These are phyloP conservation scores for Pseudogymnoascus destructans DNA, from an alignment of 2,329 filamentous ascomycete genomes.

Conservation along the genomic window DNA sequence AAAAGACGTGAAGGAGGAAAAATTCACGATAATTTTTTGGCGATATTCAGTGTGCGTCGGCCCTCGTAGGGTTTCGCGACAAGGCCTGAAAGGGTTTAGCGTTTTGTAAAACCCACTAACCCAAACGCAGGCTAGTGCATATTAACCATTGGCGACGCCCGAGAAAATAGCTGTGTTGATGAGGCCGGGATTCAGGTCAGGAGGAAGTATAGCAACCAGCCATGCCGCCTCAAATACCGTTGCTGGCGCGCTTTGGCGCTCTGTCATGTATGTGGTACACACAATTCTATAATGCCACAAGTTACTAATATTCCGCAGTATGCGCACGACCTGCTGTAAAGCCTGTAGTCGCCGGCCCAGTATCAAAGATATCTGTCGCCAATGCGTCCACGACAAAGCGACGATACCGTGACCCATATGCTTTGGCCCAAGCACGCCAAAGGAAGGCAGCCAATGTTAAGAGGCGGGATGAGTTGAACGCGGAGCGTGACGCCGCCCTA, in stretches of 20 bases:
- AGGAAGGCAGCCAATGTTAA: conserved; percentile 73
- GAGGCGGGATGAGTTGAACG: conserved; percentile 55
- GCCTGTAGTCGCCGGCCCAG: conserved; percentile 34
- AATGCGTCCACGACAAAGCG: conserved; percentile 51
- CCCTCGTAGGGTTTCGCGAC: conserved; percentile 5
- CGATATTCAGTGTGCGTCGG: conserved; percentile 16
- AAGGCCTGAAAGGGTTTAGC: neutral
- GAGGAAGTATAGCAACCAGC: conserved; percentile 11
- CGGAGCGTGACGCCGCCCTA: conserved; percentile 48
- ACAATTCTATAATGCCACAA: neutral
- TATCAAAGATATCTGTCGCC: conserved; percentile 52
- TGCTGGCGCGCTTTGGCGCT: conserved; percentile 44
- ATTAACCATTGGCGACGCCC: conserved; percentile 3
- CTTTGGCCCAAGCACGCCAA: conserved; percentile 66
- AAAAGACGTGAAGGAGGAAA: conserved; percentile 21
- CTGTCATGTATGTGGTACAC: conserved; percentile 40
- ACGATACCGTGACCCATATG: conserved; percentile 67
- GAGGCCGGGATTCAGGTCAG: conserved; percentile 3
- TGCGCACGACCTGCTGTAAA: conserved; percentile 43
- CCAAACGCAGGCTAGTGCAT: neutral
- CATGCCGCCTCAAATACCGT: conserved; percentile 57
- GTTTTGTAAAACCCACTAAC: neutral
- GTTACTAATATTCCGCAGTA: conserved; percentile 31
- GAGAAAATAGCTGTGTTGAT: conserved; percentile 8
- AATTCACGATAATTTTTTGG: conserved; percentile 23